Conservation (phyloP, 805 yeast genomes). For the Metschnikowia anglica region DNA sequence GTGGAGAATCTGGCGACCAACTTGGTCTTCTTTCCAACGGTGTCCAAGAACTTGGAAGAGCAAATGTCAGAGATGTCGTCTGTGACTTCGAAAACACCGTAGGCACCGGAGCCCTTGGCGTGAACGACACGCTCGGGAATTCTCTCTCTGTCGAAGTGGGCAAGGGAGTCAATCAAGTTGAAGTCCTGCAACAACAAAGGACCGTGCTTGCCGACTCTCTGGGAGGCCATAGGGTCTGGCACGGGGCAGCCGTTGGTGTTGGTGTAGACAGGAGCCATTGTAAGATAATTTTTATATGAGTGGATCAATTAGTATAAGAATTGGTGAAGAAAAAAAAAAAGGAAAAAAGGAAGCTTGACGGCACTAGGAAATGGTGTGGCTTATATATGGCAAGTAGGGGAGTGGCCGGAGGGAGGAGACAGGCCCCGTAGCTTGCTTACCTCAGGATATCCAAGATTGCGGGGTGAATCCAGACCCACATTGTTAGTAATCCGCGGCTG, state of each 20-base stretch:
- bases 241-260: conserved; percentile 78
- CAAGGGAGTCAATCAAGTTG: conserved; percentile 73
- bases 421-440: background rate
- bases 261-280: conserved; percentile 60
- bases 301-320: background rate
- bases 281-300: background rate
- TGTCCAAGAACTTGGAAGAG: conserved; percentile 28
- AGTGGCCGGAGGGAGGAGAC: background rate
- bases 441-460: background rate
- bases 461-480: background rate
- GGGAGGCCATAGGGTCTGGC: conserved; percentile 72
- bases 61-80: conserved; percentile 44
- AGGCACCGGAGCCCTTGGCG: conserved; percentile 93
- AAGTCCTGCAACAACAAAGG: conserved; percentile 82
- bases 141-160: conserved; percentile 87
- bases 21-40: conserved; percentile 31
- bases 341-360: background rate
- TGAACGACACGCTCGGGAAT: conserved; percentile 92
- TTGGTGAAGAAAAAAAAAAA: background rate
- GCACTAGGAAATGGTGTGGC: background rate
- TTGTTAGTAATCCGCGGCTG: background rate
- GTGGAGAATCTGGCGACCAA: conserved; percentile 76
- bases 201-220: conserved; percentile 72
- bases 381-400: background rate
- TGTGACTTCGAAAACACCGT: conserved; percentile 81